These are phyloP conservation scores for Calcarisporium arbuscula DNA, from an alignment of 2,329 filamentous ascomycete genomes.

Conservation along the genomic window DNA sequence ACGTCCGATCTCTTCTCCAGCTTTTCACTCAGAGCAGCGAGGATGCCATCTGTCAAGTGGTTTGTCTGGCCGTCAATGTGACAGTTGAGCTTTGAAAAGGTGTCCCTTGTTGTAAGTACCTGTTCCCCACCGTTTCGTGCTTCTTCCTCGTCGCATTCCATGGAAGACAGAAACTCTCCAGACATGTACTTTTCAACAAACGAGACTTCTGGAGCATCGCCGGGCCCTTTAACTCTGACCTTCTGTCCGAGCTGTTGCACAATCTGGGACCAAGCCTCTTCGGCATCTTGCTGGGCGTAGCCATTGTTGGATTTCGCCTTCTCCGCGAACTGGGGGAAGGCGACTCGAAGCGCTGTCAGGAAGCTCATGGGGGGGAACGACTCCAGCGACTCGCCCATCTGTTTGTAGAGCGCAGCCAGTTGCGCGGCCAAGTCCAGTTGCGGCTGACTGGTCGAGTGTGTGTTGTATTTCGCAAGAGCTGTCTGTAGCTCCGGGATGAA, in stretches of 20 bases:
- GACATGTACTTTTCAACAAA: constrained; percentile 91
- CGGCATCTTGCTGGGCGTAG: constrained; percentile 96
- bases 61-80: constrained; percentile 86
- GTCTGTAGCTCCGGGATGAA: constrained; percentile 87
- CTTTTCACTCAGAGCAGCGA: constrained; percentile 75
- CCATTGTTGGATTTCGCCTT: constrained; percentile 73
- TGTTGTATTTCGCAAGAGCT: constrained; percentile 57
- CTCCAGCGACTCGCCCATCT: constrained; percentile 83
- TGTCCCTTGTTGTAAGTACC: constrained; percentile 59
- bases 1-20: constrained; percentile 82
- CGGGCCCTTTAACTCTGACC: constrained; percentile 56
- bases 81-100: constrained; percentile 90
- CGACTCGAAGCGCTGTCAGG: constrained; percentile 67
- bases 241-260: constrained; percentile 75
- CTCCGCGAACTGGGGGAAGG: constrained; percentile 91
- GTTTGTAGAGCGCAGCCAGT: constrained; percentile 76
- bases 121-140: constrained; percentile 71
- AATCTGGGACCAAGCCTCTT: constrained; percentile 97
- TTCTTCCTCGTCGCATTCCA: constrained; percentile 76
- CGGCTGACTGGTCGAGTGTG: constrained; percentile 28
- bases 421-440: constrained; percentile 69
- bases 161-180: constrained; percentile 69
- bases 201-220: constrained; percentile 47
- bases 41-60: constrained; percentile 82
- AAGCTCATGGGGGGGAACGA: constrained; percentile 82